phyloP scores from a whole-genome alignment of 805 yeast genomes.

The Monosporozyma aerobia region DNA sequence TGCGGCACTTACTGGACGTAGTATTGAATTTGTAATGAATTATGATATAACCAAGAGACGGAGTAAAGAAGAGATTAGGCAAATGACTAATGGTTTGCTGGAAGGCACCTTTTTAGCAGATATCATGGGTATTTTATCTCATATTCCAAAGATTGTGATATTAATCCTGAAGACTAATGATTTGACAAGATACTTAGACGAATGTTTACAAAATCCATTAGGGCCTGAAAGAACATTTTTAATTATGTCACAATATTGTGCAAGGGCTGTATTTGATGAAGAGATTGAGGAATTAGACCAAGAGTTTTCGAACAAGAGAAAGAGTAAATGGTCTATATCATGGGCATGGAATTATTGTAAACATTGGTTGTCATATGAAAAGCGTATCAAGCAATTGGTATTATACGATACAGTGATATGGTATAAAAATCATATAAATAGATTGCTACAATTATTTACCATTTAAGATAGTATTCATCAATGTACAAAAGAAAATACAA shows the following conservation, averaged over 20 bases:
- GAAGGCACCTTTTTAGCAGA: slow-evolving; percentile 58
- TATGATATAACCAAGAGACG: slow-evolving; percentile 52
- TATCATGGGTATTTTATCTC: slow-evolving; percentile 68
- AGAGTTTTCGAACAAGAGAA: slow-evolving; percentile 5
- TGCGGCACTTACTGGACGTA: slow-evolving; percentile 93
- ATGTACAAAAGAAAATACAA: background rate
- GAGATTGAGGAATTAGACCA: slow-evolving; percentile 34
- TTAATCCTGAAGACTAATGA: slow-evolving; percentile 90
- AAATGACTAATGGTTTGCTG: slow-evolving; percentile 57
- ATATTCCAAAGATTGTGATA: slow-evolving; percentile 77
- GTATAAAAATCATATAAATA: slow-evolving; percentile 11
- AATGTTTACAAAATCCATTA: slow-evolving; percentile 65
- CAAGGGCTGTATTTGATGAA: slow-evolving; percentile 67
- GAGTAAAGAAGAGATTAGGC: slow-evolving; percentile 50
- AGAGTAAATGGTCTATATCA: slow-evolving; percentile 14
- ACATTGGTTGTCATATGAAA: slow-evolving; percentile 24
- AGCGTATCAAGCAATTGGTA: slow-evolving; percentile 20
- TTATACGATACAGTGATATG: slow-evolving; percentile 25
- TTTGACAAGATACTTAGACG: slow-evolving; percentile 82
- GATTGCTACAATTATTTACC: background rate
- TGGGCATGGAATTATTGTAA: slow-evolving; percentile 20
- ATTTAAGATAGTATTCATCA: background rate
- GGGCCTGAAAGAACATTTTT: slow-evolving; percentile 84
- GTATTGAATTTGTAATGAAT: slow-evolving; percentile 62
- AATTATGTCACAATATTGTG: slow-evolving; percentile 86